Percentiles rank a stretch among this genome's conserved stretches.
Evolutionary conservation across 116 monocot species (phyloP).

Genomic region (Iris pallida): DNA sequence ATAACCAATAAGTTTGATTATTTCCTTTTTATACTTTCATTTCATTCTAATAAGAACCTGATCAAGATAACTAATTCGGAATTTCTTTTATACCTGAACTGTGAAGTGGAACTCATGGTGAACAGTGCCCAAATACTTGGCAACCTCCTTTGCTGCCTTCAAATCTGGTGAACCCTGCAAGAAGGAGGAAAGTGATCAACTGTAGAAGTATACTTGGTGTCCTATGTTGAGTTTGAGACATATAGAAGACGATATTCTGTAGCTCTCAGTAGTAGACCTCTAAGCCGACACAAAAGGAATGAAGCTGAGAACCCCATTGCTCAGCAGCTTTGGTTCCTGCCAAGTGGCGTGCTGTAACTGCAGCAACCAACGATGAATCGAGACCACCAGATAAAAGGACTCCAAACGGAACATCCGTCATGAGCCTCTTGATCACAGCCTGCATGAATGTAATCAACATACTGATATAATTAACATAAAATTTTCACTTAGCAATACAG

Average conservation of each 20-base stretch:
- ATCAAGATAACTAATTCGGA: background rate
- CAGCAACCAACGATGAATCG: conserved; percentile 77
- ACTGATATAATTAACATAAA: background rate
- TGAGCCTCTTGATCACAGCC: conserved; percentile 84
- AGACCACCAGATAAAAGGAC: conserved; percentile 79
- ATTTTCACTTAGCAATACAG: background rate
- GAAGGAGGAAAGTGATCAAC: too few relatives aligned
- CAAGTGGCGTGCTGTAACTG: conserved; percentile 63
- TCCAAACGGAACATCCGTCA: conserved; percentile 87
- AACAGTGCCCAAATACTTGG: conserved; percentile 71
- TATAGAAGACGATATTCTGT: too few relatives aligned
- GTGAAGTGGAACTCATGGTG: conserved; percentile 92
- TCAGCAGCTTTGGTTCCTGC: conserved; percentile 62
- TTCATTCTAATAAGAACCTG: too few relatives aligned
- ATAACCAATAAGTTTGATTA: too few relatives aligned
- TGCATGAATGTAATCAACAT: conserved; percentile 5
- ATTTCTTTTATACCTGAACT: conserved; percentile 56
- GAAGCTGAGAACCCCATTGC: conserved; percentile 68
- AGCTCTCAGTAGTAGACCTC: conserved; percentile 25
- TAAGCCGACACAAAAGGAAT: conserved; percentile 81
- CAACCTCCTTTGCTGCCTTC: conserved; percentile 78
- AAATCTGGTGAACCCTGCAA: conserved; percentile 86
- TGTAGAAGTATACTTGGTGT: too few relatives aligned
- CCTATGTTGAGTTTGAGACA: too few relatives aligned
- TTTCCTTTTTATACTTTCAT: background rate